Percentiles rank a stretch among this genome's conserved stretches.
Conservation (phyloP, 495 filamentous ascomycete species). For the Acidiella bohemica region DNA sequence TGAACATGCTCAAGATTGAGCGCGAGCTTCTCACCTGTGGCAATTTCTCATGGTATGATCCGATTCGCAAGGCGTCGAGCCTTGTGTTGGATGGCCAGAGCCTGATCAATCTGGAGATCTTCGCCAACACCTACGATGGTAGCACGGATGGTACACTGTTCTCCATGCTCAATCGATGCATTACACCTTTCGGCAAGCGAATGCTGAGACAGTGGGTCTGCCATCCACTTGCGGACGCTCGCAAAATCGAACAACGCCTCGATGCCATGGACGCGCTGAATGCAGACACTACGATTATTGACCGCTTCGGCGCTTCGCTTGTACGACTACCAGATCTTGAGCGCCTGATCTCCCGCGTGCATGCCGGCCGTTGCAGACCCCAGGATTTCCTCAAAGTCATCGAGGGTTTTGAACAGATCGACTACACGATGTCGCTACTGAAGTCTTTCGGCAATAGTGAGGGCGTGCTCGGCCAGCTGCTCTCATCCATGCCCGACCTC, state of each 20-base stretch:
- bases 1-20: constrained; percentile 74
- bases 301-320: constrained; percentile 73
- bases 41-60: constrained; percentile 85
- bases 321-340: constrained; percentile 90
- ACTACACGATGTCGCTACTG: constrained; percentile 73
- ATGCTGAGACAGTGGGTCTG: constrained; percentile 97
- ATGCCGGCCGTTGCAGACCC: constrained; percentile 75
- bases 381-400: constrained; percentile 89
- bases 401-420: constrained; percentile 95
- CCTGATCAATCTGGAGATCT: constrained; percentile 93
- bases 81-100: constrained; percentile 93
- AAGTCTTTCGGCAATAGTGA: constrained; percentile 54
- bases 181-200: constrained; percentile 94
- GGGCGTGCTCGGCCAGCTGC: constrained; percentile 71
- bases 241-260: constrained; percentile 78
- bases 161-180: constrained; percentile 77
- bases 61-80: constrained; percentile 84
- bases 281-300: constrained; percentile 59
- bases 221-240: constrained; percentile 76
- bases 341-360: constrained; percentile 83
- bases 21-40: constrained; percentile 75
- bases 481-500: constrained; percentile 74
- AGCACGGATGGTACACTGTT: constrained; percentile 76
- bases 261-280: constrained; percentile 93
- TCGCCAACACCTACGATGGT: constrained; percentile 87